Conservation (phyloP, 495 filamentous ascomycete genomes). For the Penicillium alfredii region DNA sequence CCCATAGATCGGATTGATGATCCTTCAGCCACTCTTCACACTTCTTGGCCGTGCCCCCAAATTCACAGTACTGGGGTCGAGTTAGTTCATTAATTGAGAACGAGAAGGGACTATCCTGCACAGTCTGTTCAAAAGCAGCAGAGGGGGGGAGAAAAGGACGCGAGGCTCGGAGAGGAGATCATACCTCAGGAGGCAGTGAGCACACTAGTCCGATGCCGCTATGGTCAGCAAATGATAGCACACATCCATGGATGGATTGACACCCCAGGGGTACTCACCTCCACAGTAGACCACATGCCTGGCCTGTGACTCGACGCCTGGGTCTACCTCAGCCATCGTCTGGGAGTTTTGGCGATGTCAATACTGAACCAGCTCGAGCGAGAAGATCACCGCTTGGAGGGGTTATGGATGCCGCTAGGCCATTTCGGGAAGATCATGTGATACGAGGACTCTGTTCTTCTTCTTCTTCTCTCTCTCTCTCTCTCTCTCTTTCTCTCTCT, state of each 20-base stretch:
- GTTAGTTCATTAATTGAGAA: background rate
- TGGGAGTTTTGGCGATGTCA: slow-evolving; percentile 1
- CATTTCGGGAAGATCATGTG: slow-evolving; percentile 4
- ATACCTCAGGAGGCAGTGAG: slow-evolving; percentile 89
- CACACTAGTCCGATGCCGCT: slow-evolving; percentile 56
- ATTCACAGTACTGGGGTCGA: slow-evolving; percentile 84
- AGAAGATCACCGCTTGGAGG: slow-evolving; percentile 6
- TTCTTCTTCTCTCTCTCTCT: no score
- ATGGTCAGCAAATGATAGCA: slow-evolving; percentile 4
- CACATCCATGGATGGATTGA: no score
- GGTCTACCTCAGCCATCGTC: slow-evolving; percentile 38
- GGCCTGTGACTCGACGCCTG: slow-evolving; percentile 51
- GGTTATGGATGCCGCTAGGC: slow-evolving; percentile 5
- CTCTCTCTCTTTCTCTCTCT: no score
- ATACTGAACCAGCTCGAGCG: background rate
- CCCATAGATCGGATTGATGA: slow-evolving; percentile 64
- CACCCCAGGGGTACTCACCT: slow-evolving; percentile 45
- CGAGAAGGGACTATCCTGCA: slow-evolving; percentile 1
- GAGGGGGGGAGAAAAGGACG: background rate
- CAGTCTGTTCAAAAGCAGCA: background rate
- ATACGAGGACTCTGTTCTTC: no score
- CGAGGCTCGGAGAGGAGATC: slow-evolving; percentile 15
- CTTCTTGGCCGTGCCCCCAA: slow-evolving; percentile 95
- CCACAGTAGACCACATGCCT: slow-evolving; percentile 73
- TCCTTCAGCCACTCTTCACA: slow-evolving; percentile 92